phyloP scores from a whole-genome alignment of 2,329 filamentous ascomycete genomes.

The Curvularia lunata region DNA sequence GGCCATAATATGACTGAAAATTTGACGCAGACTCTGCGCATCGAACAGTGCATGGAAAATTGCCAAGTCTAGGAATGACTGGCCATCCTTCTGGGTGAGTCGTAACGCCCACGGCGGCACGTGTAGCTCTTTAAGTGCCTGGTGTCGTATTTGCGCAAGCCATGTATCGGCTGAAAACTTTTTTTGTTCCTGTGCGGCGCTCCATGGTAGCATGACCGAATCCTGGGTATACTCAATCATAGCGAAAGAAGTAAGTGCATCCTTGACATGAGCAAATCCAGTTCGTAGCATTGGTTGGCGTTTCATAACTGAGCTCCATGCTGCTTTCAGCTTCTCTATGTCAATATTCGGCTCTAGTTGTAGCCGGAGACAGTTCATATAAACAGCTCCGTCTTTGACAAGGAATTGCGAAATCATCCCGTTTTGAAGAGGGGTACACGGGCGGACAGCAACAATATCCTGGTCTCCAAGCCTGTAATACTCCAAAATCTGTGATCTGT shows the following conservation, averaged over 20 bases:
- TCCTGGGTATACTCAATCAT: slow-evolving; percentile 69
- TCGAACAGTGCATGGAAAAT: slow-evolving; percentile 88
- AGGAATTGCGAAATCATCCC: slow-evolving; percentile 80
- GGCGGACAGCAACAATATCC: slow-evolving; percentile 66
- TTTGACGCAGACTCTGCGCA: slow-evolving; percentile 71
- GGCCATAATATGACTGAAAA: slow-evolving; percentile 66
- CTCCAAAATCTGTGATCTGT: slow-evolving; percentile 46
- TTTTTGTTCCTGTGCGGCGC: slow-evolving; percentile 6
- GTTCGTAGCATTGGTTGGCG: slow-evolving; percentile 76
- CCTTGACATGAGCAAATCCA: slow-evolving; percentile 70
- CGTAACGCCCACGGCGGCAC: slow-evolving; percentile 68
- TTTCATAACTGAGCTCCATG: slow-evolving; percentile 64
- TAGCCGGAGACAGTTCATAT: slow-evolving; percentile 75
- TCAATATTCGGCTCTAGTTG: slow-evolving; percentile 54
- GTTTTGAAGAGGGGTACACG: slow-evolving; percentile 79
- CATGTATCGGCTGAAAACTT: slow-evolving; percentile 25
- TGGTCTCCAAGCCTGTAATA: slow-evolving; percentile 40
- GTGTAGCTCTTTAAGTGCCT: slow-evolving; percentile 56
- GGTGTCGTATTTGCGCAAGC: slow-evolving; percentile 25
- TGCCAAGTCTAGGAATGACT: slow-evolving; percentile 54
- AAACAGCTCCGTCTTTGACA: slow-evolving; percentile 69
- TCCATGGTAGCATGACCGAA: slow-evolving; percentile 46
- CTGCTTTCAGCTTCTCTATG: slow-evolving; percentile 54
- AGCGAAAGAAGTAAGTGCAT: slow-evolving; percentile 68
- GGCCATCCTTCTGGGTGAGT: slow-evolving; percentile 48